A percentile compares a stretch with the other conserved stretches of the same genome.
Conservation (phyloP, 2,329 filamentous ascomycete genomes). For the Aureobasidium sp. region DNA sequence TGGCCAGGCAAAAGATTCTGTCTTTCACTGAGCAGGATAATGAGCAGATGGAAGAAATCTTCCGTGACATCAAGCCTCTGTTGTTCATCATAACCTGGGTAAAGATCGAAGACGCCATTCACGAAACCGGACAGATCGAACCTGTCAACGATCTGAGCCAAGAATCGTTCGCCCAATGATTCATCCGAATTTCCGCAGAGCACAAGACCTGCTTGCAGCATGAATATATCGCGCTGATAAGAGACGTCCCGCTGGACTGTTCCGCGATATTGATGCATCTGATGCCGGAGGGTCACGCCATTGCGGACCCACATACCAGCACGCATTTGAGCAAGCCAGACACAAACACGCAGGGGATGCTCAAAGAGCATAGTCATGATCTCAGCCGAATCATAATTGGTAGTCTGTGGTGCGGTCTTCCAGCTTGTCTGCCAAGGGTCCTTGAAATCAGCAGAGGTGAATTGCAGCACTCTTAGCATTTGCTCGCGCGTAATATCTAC, state of each 20-base stretch:
- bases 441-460: slow-evolving; percentile 63
- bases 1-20: slow-evolving; percentile 66
- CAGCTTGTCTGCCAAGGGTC: slow-evolving; percentile 25
- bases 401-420: background rate
- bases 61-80: slow-evolving; percentile 92
- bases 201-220: slow-evolving; percentile 84
- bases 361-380: slow-evolving; percentile 61
- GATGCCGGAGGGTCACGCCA: slow-evolving; percentile 88
- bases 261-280: slow-evolving; percentile 87
- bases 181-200: slow-evolving; percentile 68
- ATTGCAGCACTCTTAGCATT: slow-evolving; percentile 62
- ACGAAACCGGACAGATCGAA: slow-evolving; percentile 87
- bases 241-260: slow-evolving; percentile 85
- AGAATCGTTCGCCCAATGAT: slow-evolving; percentile 45
- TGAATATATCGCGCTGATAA: slow-evolving; percentile 89
- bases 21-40: slow-evolving; percentile 83
- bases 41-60: slow-evolving; percentile 89
- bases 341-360: slow-evolving; percentile 85
- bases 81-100: slow-evolving; percentile 69
- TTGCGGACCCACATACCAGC: slow-evolving; percentile 98
- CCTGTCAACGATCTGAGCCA: slow-evolving; percentile 84
- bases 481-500: slow-evolving; percentile 64
- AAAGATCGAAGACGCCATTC: slow-evolving; percentile 69
- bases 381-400: slow-evolving; percentile 11
- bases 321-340: slow-evolving; percentile 97